phyloP scores from a whole-genome alignment of 169 alveolate genomes.

The Amoebophrya sp. region DNA sequence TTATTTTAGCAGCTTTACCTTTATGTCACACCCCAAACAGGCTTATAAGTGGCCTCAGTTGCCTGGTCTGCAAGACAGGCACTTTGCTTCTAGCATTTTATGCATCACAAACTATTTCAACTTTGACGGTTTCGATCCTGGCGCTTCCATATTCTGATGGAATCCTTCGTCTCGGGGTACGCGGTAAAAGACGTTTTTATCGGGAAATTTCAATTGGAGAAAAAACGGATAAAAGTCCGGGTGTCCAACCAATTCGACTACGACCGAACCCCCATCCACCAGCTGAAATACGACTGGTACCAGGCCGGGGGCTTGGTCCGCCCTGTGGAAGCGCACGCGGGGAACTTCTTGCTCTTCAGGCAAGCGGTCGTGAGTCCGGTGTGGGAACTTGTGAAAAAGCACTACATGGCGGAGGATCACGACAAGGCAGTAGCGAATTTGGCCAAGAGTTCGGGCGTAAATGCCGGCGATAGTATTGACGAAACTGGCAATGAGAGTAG shows the following conservation, averaged over 20 bases:
- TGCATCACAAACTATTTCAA: too few species aligned
- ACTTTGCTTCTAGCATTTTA: too few species aligned
- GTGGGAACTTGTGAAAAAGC: neutral
- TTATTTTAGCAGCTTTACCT: too few species aligned
- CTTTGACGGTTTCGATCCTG: too few species aligned
- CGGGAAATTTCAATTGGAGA: neutral
- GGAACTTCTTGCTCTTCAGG: neutral
- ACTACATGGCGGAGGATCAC: neutral
- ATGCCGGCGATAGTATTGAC: neutral
- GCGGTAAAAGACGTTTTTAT: neutral
- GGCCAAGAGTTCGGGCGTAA: neutral
- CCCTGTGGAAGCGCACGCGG: neutral
- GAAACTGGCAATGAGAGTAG: neutral
- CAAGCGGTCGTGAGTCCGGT: neutral
- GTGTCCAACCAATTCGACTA: neutral
- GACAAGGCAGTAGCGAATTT: neutral
- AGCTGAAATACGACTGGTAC: slow-evolving; percentile 13
- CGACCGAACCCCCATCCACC: neutral
- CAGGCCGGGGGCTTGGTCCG: neutral
- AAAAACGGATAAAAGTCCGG: neutral
- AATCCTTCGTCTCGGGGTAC: neutral
- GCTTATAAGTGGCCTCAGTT: too few species aligned
- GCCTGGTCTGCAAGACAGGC: too few species aligned
- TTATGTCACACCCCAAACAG: too few species aligned
- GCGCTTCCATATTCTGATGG: too few species aligned